Evolutionary conservation across 352 stramenopile species (phyloP).

Genomic region (Phytophthora chlamydospora): DNA sequence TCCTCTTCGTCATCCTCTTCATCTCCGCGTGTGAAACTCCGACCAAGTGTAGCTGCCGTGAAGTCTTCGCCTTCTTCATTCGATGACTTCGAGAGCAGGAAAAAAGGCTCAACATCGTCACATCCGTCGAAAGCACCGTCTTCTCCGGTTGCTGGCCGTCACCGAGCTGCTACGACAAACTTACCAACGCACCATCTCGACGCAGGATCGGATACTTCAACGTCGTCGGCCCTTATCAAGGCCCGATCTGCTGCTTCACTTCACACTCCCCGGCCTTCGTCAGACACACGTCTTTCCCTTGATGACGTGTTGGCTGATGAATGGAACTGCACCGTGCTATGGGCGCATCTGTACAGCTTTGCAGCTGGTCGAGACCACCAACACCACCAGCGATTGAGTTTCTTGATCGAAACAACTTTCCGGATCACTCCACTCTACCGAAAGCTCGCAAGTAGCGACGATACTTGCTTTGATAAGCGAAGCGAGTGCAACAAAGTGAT

Average conservation of each 20-base stretch:
- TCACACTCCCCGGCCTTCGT: not conserved
- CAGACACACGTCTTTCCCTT: slow-evolving; percentile 36
- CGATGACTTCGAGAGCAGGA: slow-evolving; percentile 2
- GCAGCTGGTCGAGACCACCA: slow-evolving; percentile 17
- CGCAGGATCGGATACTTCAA: not conserved
- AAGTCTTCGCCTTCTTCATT: slow-evolving; percentile 5
- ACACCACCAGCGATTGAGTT: slow-evolving; percentile 62
- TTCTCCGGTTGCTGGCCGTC: slow-evolving; percentile 4
- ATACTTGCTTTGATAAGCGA: slow-evolving; percentile 6
- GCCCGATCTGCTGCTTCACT: slow-evolving; percentile 15
- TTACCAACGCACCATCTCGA: not conserved
- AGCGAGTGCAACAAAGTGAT: slow-evolving; percentile 6
- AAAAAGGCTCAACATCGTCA: slow-evolving; percentile 3
- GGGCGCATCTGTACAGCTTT: slow-evolving; percentile 68
- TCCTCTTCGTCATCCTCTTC: not conserved
- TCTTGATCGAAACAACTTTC: slow-evolving; percentile 64
- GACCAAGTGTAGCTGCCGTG: not conserved
- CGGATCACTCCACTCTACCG: slow-evolving; percentile 48
- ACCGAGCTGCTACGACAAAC: slow-evolving; percentile 24
- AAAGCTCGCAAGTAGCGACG: slow-evolving; percentile 12
- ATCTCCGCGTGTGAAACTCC: slow-evolving; percentile 9
- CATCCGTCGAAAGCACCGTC: not conserved
- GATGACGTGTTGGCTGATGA: slow-evolving; percentile 68
- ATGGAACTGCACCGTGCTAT: slow-evolving; percentile 78
- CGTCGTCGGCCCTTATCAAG: slow-evolving; percentile 8